phyloP scores from a whole-genome alignment of 2,329 filamentous ascomycete genomes.

The Cadophora sp. region DNA sequence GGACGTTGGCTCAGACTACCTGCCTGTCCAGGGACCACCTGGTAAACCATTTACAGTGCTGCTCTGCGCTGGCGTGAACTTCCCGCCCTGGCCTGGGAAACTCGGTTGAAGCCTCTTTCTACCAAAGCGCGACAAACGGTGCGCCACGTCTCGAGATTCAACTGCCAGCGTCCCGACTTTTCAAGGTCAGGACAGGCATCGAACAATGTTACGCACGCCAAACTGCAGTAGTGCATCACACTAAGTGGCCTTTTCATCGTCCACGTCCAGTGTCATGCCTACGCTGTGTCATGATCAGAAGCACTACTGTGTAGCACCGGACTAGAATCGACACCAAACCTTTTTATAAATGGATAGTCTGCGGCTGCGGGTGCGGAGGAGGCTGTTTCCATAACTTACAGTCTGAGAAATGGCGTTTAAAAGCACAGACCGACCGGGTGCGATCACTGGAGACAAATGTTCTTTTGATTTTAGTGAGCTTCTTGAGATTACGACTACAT shows the following conservation, averaged over 20 bases:
- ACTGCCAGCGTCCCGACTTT: background rate
- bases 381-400: background rate
- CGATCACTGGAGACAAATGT: too few relatives aligned
- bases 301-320: background rate
- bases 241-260: background rate
- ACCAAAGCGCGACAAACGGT: background rate
- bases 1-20: background rate
- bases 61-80: background rate
- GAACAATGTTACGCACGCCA: background rate
- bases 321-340: background rate
- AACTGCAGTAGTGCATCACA: background rate
- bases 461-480: too few relatives aligned
- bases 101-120: background rate
- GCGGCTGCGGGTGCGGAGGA: constrained; percentile 10
- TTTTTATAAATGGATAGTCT: background rate
- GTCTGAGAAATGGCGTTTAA: too few relatives aligned
- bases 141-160: background rate
- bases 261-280: background rate
- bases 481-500: too few relatives aligned
- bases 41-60: background rate
- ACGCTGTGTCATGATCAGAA: background rate
- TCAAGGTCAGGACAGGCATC: background rate
- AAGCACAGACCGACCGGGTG: too few relatives aligned
- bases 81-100: background rate
- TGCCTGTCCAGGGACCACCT: background rate